These are phyloP conservation scores for Epichloe amarillans DNA, from an alignment of 2,329 filamentous ascomycete genomes.

Conservation along the genomic window DNA sequence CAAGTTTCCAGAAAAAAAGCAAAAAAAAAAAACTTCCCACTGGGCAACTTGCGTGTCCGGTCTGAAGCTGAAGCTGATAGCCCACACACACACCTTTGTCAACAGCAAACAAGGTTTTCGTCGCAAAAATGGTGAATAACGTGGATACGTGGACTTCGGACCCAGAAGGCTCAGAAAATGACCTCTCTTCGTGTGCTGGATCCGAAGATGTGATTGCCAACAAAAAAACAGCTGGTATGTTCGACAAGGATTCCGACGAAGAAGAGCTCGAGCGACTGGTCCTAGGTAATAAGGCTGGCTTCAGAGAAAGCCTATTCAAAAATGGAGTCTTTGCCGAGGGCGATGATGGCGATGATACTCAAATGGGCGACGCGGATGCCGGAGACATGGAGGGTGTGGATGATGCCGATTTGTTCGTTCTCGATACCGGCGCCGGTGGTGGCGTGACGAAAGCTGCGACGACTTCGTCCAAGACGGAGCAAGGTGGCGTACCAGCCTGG, in stretches of 20 bases:
- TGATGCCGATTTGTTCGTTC: conserved; percentile 75
- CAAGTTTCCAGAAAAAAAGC: neutral
- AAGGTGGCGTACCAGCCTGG: conserved; percentile 53
- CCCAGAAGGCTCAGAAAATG: conserved; percentile 17
- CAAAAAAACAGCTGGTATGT: conserved; percentile 18
- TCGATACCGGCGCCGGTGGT: conserved; percentile 50
- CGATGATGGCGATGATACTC: conserved; percentile 27
- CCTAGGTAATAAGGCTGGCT: conserved; percentile 75
- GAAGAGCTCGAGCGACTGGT: conserved; percentile 78
- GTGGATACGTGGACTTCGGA: conserved; percentile 17
- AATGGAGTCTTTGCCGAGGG: conserved; percentile 10
- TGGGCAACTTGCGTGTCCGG: neutral
- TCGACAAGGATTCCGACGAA: conserved; percentile 69
- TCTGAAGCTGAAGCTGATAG: neutral
- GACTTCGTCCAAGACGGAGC: conserved; percentile 10
- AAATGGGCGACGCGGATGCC: conserved; percentile 29
- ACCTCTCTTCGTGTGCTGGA: conserved; percentile 15
- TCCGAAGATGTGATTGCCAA: conserved; percentile 15
- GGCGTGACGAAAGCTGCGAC: conserved; percentile 15
- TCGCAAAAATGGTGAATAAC: conserved; percentile 18
- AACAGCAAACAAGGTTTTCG: neutral
- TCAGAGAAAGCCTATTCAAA: conserved; percentile 58
- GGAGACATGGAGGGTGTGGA: conserved; percentile 48
- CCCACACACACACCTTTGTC: neutral
- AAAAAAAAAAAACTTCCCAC: conserved; percentile 7